Conservation (phyloP, 257 asterid species). For the Coffea eugenioides region DNA sequence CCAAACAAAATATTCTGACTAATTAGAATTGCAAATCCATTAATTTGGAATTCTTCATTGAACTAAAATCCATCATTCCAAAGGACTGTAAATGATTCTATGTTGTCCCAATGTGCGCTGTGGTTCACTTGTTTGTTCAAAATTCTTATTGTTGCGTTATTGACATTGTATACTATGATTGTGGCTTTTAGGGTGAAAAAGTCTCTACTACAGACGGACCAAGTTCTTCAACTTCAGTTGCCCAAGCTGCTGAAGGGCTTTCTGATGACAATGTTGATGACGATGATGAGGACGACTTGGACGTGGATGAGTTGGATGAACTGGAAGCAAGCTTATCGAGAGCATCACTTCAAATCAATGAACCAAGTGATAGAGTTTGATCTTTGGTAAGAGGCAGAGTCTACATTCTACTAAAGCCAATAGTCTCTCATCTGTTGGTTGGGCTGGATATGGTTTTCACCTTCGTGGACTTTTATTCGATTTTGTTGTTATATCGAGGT, state of each 20-base stretch:
- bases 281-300: conserved; percentile 77
- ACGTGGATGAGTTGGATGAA: conserved; percentile 79
- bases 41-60: too few relatives aligned
- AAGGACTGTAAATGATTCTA: neutral
- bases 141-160: neutral
- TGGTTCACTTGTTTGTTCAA: neutral
- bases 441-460: neutral
- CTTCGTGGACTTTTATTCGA: neutral
- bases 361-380: conserved; percentile 15
- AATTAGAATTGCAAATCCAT: too few relatives aligned
- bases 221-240: conserved; percentile 62
- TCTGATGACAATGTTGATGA: conserved; percentile 26
- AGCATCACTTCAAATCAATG: conserved; percentile 65
- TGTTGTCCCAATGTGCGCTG: neutral
- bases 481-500: conserved; percentile 2
- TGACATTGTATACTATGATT: neutral
- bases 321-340: conserved; percentile 82
- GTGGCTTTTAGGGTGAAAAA: conserved; percentile 48
- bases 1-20: too few relatives aligned
- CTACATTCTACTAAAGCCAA: neutral
- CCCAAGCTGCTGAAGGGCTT: conserved; percentile 29
- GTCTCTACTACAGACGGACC: conserved; percentile 46
- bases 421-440: neutral
- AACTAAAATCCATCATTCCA: neutral
- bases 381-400: neutral